Conservation (phyloP, 805 yeast genomes). For the Groenewaldozyma tartarivorans region DNA sequence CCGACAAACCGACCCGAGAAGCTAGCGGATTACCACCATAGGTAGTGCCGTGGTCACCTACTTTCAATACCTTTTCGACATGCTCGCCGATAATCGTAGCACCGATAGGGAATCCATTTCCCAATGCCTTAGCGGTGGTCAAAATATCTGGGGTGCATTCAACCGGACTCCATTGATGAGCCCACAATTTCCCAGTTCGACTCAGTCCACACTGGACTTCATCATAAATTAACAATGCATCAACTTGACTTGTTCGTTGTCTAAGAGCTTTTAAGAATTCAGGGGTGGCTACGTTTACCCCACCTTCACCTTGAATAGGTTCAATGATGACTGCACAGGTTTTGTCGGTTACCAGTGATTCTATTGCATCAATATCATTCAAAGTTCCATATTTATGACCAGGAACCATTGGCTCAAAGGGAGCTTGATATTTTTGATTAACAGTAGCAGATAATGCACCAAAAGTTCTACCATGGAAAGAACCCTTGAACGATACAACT, state of each 20-base stretch:
- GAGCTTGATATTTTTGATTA: slow-evolving; percentile 84
- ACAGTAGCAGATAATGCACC: slow-evolving; percentile 91
- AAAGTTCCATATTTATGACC: slow-evolving; percentile 66
- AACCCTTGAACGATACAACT: slow-evolving; percentile 74
- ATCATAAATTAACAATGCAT: slow-evolving; percentile 77
- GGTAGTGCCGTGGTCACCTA: slow-evolving; percentile 97
- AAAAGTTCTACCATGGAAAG: slow-evolving; percentile 93
- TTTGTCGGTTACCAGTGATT: slow-evolving; percentile 44
- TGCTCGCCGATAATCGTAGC: slow-evolving; percentile 82
- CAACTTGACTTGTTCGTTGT: slow-evolving; percentile 53
- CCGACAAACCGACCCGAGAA: slow-evolving; percentile 68
- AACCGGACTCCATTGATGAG: slow-evolving; percentile 61
- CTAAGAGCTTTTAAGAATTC: slow-evolving; percentile 62
- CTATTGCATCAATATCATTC: slow-evolving; percentile 51
- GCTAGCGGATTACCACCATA: slow-evolving; percentile 97
- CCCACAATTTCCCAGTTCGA: slow-evolving; percentile 89
- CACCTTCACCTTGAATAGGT: slow-evolving; percentile 98
- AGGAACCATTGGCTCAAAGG: slow-evolving; percentile 87
- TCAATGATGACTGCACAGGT: slow-evolving; percentile 92
- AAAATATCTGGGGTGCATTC: slow-evolving; percentile 91
- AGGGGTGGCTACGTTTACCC: slow-evolving; percentile 57
- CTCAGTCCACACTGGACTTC: slow-evolving; percentile 97
- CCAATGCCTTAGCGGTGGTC: slow-evolving; percentile 92
- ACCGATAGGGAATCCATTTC: slow-evolving; percentile 94
- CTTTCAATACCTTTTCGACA: slow-evolving; percentile 61